Conservation (phyloP, 208 protist genomes). For the Trichomonas vaginalis region DNA sequence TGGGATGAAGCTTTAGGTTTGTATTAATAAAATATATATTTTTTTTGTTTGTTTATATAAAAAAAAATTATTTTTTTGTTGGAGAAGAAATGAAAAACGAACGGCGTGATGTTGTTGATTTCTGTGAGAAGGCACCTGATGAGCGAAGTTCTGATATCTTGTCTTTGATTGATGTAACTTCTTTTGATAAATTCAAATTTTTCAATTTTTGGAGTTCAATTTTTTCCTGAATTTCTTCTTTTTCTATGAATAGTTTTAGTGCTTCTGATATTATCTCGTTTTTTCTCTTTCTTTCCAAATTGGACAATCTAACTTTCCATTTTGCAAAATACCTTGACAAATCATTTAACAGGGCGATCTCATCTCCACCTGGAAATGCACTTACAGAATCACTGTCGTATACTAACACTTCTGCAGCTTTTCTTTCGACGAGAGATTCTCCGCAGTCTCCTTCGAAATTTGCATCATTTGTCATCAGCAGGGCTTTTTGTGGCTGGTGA, state of each 20-base stretch:
- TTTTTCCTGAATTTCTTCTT: neutral
- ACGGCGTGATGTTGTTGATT: neutral
- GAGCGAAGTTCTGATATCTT: neutral
- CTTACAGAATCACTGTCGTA: neutral
- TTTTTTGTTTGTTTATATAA: too few species aligned
- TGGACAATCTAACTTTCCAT: neutral
- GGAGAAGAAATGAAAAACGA: neutral
- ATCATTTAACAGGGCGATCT: neutral
- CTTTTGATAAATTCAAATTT: neutral
- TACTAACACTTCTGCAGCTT: neutral
- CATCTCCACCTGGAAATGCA: neutral
- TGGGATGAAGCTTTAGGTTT: too few species aligned
- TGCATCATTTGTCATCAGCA: neutral
- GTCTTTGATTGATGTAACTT: neutral
- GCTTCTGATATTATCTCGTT: neutral
- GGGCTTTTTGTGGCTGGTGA: neutral
- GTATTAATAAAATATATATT: too few species aligned
- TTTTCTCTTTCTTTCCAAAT: neutral
- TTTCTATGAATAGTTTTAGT: neutral
- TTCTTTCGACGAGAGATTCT: neutral
- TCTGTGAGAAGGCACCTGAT: neutral
- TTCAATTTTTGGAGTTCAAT: neutral
- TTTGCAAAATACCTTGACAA: neutral
- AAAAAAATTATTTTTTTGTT: too few species aligned
- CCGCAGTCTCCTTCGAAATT: neutral